Percentiles rank a stretch among this genome's conserved stretches.
Evolutionary conservation across 495 filamentous ascomycete genomes (phyloP).

Genomic region (Annulohypoxylon bovei): DNA sequence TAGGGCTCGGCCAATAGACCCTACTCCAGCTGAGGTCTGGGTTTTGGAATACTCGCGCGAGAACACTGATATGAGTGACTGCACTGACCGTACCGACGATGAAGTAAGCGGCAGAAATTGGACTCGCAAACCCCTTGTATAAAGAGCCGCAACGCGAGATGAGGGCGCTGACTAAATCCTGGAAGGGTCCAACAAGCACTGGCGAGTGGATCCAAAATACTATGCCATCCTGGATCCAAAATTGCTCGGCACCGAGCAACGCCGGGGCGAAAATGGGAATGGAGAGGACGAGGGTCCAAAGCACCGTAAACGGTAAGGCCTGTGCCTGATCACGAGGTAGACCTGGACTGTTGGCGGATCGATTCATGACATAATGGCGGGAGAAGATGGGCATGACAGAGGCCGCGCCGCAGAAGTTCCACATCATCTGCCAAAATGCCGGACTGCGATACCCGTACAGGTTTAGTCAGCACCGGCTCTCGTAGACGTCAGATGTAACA

Average conservation of each 20-base stretch:
- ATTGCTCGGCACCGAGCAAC: conserved; percentile 1
- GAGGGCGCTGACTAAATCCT: conserved; percentile 4
- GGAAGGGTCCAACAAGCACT: conserved; percentile 13
- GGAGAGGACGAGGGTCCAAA: not conserved
- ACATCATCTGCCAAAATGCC: conserved; percentile 28
- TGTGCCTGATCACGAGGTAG: conserved; percentile 23
- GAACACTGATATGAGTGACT: conserved; percentile 4
- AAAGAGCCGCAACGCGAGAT: not conserved
- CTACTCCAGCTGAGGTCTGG: conserved; percentile 18
- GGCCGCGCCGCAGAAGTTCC: conserved; percentile 27
- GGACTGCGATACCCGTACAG: not conserved
- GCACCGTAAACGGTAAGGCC: conserved; percentile 23
- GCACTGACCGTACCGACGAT: conserved; percentile 10
- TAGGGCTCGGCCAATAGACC: conserved; percentile 18
- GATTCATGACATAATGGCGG: conserved; percentile 17
- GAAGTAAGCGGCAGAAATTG: conserved; percentile 4
- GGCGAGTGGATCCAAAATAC: conserved; percentile 13
- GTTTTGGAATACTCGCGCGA: not conserved
- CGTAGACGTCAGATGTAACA: not conserved
- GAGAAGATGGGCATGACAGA: conserved; percentile 15
- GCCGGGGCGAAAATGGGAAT: conserved; percentile 1
- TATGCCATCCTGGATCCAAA: conserved; percentile 8
- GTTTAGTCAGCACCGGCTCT: not conserved
- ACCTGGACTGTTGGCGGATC: not conserved
- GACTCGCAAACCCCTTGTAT: not conserved